Percentiles rank a stretch among this genome's conserved stretches.
These are phyloP conservation scores for Aureobasidium mangrovei DNA, from an alignment of 2,329 filamentous ascomycete genomes.

Conservation along the genomic window DNA sequence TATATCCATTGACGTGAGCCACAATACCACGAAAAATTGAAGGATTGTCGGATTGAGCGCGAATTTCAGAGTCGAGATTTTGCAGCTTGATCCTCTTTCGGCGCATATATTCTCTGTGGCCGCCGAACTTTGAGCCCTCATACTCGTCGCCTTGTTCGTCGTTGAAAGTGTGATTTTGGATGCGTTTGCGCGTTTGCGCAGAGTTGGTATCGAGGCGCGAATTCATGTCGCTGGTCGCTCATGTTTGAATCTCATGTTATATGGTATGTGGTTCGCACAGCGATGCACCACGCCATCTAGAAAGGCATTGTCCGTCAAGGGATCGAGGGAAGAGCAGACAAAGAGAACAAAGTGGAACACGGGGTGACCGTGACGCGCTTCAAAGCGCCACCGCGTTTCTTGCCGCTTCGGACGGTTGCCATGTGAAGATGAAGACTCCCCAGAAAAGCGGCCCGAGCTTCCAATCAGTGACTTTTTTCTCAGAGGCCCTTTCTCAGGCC, in stretches of 20 bases:
- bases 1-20: constrained; percentile 90
- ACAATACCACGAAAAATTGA: constrained; percentile 86
- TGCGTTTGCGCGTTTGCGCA: constrained; percentile 51
- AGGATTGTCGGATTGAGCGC: constrained; percentile 63
- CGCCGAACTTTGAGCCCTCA: constrained; percentile 73
- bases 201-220: constrained; percentile 54
- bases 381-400: constrained; percentile 5
- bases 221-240: constrained; percentile 40
- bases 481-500: neutral
- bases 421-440: neutral
- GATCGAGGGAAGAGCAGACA: neutral
- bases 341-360: constrained; percentile 8
- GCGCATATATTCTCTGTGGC: constrained; percentile 84
- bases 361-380: neutral
- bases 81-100: constrained; percentile 96
- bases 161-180: constrained; percentile 62
- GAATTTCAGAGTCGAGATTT: constrained; percentile 78
- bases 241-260: neutral
- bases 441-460: neutral
- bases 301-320: neutral
- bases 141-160: constrained; percentile 89
- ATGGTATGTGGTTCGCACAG: neutral
- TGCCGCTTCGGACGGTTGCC: constrained; percentile 4
- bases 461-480: neutral
- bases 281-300: neutral